phyloP scores from a whole-genome alignment of 495 filamentous ascomycete genomes.

The Aspergillus nanangensis region DNA sequence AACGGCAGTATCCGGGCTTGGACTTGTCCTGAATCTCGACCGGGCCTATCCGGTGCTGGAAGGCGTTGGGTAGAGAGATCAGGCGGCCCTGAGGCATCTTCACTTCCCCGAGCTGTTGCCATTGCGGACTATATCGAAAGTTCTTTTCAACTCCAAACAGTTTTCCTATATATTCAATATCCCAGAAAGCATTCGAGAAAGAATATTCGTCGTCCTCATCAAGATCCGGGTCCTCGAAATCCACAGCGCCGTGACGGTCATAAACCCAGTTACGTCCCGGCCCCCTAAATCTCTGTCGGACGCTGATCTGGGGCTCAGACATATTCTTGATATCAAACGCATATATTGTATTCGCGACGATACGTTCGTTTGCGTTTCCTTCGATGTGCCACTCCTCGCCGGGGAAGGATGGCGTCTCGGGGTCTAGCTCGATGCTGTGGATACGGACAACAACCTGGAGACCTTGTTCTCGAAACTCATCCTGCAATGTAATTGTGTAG shows the following conservation, averaged over 20 bases:
- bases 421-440: slow-evolving; percentile 10
- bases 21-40: slow-evolving; percentile 7
- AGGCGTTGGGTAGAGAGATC: slow-evolving; percentile 7
- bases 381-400: slow-evolving; percentile 13
- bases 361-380: slow-evolving; percentile 14
- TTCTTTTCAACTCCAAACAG: background rate
- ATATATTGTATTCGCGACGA: slow-evolving; percentile 10
- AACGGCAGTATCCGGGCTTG: slow-evolving; percentile 7
- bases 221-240: slow-evolving; percentile 3
- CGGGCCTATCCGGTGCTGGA: slow-evolving; percentile 6
- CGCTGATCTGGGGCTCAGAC: slow-evolving; percentile 6
- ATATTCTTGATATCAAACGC: slow-evolving; percentile 9
- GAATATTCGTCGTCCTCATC: background rate
- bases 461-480: slow-evolving; percentile 10
- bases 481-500: slow-evolving; percentile 8
- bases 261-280: background rate
- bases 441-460: slow-evolving; percentile 12
- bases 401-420: slow-evolving; percentile 8
- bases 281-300: slow-evolving; percentile 1
- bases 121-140: background rate
- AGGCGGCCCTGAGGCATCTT: slow-evolving; percentile 5
- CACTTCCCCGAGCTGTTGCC: slow-evolving; percentile 9
- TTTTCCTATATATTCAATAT: background rate
- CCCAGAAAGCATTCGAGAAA: background rate
- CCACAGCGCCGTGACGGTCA: background rate